Percentiles rank a stretch among this genome's conserved stretches.
phyloP scores from a whole-genome alignment of 2,329 filamentous ascomycete genomes.

The Colletotrichum somersetense region DNA sequence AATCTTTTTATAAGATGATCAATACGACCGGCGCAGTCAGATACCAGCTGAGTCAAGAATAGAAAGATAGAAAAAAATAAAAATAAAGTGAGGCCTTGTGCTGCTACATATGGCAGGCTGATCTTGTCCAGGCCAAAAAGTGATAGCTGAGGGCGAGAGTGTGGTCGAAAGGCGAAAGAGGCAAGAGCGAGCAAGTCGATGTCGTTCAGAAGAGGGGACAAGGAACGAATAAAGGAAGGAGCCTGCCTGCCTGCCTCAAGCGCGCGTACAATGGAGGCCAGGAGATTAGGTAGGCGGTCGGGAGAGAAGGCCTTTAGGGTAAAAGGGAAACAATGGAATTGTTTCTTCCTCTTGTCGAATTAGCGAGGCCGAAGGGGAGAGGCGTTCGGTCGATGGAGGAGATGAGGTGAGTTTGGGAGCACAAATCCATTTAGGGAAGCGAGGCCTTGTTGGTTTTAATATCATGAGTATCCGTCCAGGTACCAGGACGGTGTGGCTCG shows the following conservation, averaged over 20 bases:
- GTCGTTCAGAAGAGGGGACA: slow-evolving; percentile 24
- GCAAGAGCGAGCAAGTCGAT: slow-evolving; percentile 26
- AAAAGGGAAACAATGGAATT: slow-evolving; percentile 40
- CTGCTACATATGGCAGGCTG: slow-evolving; percentile 14
- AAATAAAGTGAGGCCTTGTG: slow-evolving; percentile 20
- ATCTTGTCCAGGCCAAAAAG: slow-evolving; percentile 9
- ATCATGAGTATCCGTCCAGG: slow-evolving; percentile 20
- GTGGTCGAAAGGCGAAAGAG: slow-evolving; percentile 19
- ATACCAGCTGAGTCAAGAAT: slow-evolving; percentile 42
- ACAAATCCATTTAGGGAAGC: slow-evolving; percentile 25
- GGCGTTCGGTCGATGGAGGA: slow-evolving; percentile 28
- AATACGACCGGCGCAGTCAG: slow-evolving; percentile 38
- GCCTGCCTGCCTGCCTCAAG: slow-evolving; percentile 37
- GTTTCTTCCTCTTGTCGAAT: slow-evolving; percentile 35
- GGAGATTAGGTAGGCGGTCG: slow-evolving; percentile 32
- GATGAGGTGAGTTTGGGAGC: slow-evolving; percentile 30
- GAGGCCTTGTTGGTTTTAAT: slow-evolving; percentile 36
- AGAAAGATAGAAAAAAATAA: slow-evolving; percentile 25
- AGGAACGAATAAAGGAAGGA: slow-evolving; percentile 26
- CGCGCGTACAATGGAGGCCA: slow-evolving; percentile 9
- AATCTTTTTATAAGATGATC: slow-evolving; percentile 20
- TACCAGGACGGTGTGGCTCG: neutral
- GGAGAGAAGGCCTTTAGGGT: slow-evolving; percentile 30
- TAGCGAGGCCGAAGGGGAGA: slow-evolving; percentile 24
- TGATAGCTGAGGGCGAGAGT: neutral